Evolutionary conservation across 768 basidiomycete species (phyloP), one percentile per base, ranked within the genome.

Genomic region (Termitomyces sp.): DNA sequence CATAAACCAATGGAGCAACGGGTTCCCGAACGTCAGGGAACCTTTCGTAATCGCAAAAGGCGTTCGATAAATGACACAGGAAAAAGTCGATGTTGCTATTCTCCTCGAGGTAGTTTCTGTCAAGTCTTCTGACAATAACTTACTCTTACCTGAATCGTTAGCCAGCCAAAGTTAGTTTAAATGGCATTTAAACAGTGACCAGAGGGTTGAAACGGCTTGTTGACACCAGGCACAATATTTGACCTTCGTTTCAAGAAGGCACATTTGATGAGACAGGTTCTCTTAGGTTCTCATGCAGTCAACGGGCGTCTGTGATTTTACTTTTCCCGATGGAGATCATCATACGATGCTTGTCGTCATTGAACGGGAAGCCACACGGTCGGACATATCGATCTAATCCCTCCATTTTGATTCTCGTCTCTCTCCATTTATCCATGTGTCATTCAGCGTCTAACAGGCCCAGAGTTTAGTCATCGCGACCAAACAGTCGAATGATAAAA

Each of bases 1-100:
- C 37, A 9, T 26, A 5, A 67, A 83, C 30, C 63, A 60, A n/a
- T 85, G 83, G 84, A 78, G 70, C 63, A 60, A 75, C 35, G 73
- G 64, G 8, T 72, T 85, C 17, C 84, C 84, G 1, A 75, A 82
- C 58, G 63, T 77, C 40, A 63, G 64, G 54, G 55, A 64, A 35
- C 37, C 15, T 50, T 38, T 50, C 9, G 23, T 50, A 38, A 50
- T 50, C 14, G 8, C 49, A 14, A 23, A 3, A 28, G 14, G 23
- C 21, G 21, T 23, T 14, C 0, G 3, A 48, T 33, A 8, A 11
- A 48, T 33, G 14, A 23, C 48, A 37, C 21, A 21, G 3, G 35
- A 23, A 23, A 21, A 53, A 21, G 31, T 53, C 42, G 15, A 45
- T 45, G 19, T 21, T 49, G 19, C 17, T 15, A 5, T 5, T n/a